Evolutionary conservation across 78 protist species (phyloP).

Genomic region (Emiliania huxleyi): DNA sequence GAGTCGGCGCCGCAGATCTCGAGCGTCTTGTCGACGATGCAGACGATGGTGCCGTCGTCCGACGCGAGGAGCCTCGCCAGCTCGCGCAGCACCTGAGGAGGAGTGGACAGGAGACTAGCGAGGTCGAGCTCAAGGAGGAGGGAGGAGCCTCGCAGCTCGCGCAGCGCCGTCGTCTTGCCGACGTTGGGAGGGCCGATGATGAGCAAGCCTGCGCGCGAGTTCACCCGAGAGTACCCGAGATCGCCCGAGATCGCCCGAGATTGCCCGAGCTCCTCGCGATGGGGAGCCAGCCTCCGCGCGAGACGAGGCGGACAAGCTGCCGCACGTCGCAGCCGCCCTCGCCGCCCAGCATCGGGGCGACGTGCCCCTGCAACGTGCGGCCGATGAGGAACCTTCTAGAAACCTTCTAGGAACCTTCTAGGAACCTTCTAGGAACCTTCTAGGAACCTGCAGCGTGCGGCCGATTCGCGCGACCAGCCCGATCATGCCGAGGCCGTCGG

Average conservation of each 20-base stretch:
- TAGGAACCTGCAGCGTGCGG: background rate
- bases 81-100: slow-evolving; percentile 17
- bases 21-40: background rate
- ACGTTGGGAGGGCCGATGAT: background rate
- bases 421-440: too few species aligned
- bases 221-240: too few species aligned
- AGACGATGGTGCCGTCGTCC: background rate
- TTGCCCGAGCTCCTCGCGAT: too few species aligned
- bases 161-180: slow-evolving; percentile 25
- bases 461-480: background rate
- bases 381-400: too few species aligned
- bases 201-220: background rate
- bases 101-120: too few species aligned
- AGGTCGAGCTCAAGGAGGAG: too few species aligned
- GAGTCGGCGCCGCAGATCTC: background rate
- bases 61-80: background rate
- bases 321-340: background rate
- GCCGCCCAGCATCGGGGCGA: background rate
- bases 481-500: background rate
- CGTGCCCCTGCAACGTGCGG: background rate
- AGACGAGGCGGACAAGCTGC: background rate
- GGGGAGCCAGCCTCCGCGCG: background rate
- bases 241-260: too few species aligned
- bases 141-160: slow-evolving; percentile 14
- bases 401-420: too few species aligned